These are phyloP conservation scores for Leptodontidium sp. DNA, from an alignment of 2,329 filamentous ascomycete genomes.

Conservation along the genomic window DNA sequence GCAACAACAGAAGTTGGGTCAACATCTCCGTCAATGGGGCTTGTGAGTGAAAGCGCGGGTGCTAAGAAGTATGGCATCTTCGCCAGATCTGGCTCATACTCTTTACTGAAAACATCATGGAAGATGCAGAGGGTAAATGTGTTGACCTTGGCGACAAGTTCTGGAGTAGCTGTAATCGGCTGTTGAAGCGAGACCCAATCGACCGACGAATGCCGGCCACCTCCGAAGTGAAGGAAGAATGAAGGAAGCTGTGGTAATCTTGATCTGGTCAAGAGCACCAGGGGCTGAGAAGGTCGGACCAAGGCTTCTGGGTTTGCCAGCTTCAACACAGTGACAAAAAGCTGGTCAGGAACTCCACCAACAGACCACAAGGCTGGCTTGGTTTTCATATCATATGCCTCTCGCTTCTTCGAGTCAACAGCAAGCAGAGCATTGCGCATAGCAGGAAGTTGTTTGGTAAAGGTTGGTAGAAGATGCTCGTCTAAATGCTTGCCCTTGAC, in stretches of 20 bases:
- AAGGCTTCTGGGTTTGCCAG: slow-evolving; percentile 65
- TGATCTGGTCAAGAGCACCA: slow-evolving; percentile 76
- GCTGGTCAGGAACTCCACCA: slow-evolving; percentile 55
- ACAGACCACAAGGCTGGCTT: slow-evolving; percentile 80
- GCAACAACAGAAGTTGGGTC: slow-evolving; percentile 57
- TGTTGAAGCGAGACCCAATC: slow-evolving; percentile 55
- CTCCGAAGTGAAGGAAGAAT: slow-evolving; percentile 77
- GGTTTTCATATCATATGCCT: slow-evolving; percentile 77
- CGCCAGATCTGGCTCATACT: slow-evolving; percentile 68
- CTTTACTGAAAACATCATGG: slow-evolving; percentile 88
- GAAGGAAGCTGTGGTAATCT: slow-evolving; percentile 68
- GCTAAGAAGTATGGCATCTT: slow-evolving; percentile 86
- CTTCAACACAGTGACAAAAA: slow-evolving; percentile 70
- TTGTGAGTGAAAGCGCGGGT: slow-evolving; percentile 55
- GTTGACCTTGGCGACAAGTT: slow-evolving; percentile 64
- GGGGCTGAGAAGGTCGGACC: slow-evolving; percentile 64
- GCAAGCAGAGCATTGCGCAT: slow-evolving; percentile 91
- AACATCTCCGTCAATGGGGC: slow-evolving; percentile 11
- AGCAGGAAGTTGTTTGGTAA: slow-evolving; percentile 73
- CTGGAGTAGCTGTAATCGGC: slow-evolving; percentile 53
- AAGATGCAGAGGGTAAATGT: slow-evolving; percentile 80
- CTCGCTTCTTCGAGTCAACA: slow-evolving; percentile 78
- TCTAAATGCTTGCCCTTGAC: slow-evolving; percentile 73
- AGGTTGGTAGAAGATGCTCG: slow-evolving; percentile 75
- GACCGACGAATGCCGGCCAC: slow-evolving; percentile 66